Evolutionary conservation across 2,329 filamentous ascomycete genomes (phyloP), one percentile per base, ranked within the genome.

Genomic region (Biscogniauxia sp.): DNA sequence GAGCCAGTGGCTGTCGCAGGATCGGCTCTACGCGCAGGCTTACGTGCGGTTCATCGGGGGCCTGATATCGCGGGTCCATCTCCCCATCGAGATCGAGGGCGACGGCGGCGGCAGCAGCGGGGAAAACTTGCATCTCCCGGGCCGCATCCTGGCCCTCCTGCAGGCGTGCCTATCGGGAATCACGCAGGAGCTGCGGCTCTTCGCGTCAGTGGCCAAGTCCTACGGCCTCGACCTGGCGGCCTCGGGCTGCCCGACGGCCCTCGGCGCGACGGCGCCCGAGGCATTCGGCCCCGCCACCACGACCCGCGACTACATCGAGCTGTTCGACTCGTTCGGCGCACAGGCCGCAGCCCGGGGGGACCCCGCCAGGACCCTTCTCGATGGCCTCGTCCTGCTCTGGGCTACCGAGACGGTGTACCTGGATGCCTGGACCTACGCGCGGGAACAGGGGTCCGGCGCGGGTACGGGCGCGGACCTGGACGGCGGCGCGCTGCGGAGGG

Each of bases 321-420:
- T 73, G 11, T 73, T 73, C 25, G 70, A 73, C 61, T 71, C 70
- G 5, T 74, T 73, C 56, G 54, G 61, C 7, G 62, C 65, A 11
- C 57, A 53, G 15, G 62, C 64, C 3, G 17, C 50, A 15, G 56
- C 61, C 5, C 26, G 54, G 11, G 57, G 59, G 54, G 9, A 55
- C 28, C 7, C 25, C 19, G 51, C 49, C n/a, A 66, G 57, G 63
- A 62, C 68, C 8, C 66, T 73, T 69, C 75, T 93, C 2, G 88
- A 92, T 71, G 88, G 87, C 5, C 79, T 91, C 63, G 82, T 91
- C 2, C 81, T 91, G n/a, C 82, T 93, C 23, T 93, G 89, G 87
- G 87, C 86, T n/a, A 92, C 88, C 1, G 90, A 94, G 75, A 85
- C 80, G 53, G 83, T 81, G 61, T 89, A 88, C 69, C 70, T 88